Evolutionary conservation across 495 filamentous ascomycete species (phyloP).

Genomic region (Aspergillus sclerotioniger): DNA sequence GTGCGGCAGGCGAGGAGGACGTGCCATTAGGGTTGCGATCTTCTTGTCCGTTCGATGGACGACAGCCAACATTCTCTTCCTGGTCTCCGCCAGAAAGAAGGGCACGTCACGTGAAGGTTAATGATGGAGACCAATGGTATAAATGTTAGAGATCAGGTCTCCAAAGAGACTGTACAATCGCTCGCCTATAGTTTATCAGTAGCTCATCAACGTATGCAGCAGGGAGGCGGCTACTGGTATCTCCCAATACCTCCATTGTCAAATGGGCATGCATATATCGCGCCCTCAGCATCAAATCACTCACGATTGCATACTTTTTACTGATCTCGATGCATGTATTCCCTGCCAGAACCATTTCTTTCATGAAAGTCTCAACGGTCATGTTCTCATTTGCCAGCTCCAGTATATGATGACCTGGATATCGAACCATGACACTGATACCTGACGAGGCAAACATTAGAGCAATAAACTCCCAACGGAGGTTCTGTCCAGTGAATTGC

Average conservation of each 20-base stretch:
- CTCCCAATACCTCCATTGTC: conserved; percentile 1
- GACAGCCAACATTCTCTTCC: conserved; percentile 43
- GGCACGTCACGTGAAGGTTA: conserved; percentile 11
- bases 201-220: neutral
- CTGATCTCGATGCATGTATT: conserved; percentile 10
- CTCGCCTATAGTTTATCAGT: conserved; percentile 13
- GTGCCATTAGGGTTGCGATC: conserved; percentile 43
- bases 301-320: conserved; percentile 6
- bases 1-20: conserved; percentile 47
- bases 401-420: neutral
- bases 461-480: conserved; percentile 53
- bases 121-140: conserved; percentile 24
- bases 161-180: conserved; percentile 46
- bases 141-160: conserved; percentile 28
- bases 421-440: conserved; percentile 15
- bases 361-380: neutral
- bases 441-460: conserved; percentile 43
- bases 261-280: neutral
- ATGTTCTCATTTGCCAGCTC: neutral
- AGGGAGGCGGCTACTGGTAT: neutral
- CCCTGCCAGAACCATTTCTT: conserved; percentile 10
- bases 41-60: conserved; percentile 44
- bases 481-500: conserved; percentile 39
- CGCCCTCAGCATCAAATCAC: conserved; percentile 7
- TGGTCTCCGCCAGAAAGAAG: conserved; percentile 42